A percentile compares a stretch with the other conserved stretches of the same genome.
These are phyloP conservation scores for Sclerospora graminicola DNA, from an alignment of 352 stramenopile genomes.

Conservation along the genomic window DNA sequence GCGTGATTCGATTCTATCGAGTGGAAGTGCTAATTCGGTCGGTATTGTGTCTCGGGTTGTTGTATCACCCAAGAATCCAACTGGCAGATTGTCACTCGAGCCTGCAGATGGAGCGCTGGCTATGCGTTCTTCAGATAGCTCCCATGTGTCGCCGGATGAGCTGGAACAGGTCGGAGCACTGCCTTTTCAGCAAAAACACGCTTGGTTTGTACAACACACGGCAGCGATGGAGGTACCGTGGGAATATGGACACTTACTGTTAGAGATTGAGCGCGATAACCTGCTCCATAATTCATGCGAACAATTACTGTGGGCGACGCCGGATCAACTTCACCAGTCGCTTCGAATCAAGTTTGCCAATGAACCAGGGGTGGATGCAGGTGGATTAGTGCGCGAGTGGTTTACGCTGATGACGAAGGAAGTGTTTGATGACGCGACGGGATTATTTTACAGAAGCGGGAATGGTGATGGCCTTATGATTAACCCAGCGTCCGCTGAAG, in stretches of 20 bases:
- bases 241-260: conserved; percentile 77
- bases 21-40: conserved; percentile 45
- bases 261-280: conserved; percentile 83
- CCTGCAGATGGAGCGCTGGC: conserved; percentile 46
- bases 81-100: conserved; percentile 63
- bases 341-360: conserved; percentile 87
- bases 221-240: conserved; percentile 77
- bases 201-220: conserved; percentile 83
- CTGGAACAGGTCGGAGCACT: conserved; percentile 55
- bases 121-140: conserved; percentile 45
- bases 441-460: conserved; percentile 67
- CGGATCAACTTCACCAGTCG: conserved; percentile 78
- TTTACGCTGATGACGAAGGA: conserved; percentile 87
- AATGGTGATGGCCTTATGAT: conserved; percentile 79
- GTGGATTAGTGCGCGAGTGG: conserved; percentile 87
- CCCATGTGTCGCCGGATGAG: conserved; percentile 58
- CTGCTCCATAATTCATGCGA: conserved; percentile 86
- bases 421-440: conserved; percentile 79
- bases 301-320: conserved; percentile 75
- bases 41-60: conserved; percentile 70
- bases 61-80: conserved; percentile 64
- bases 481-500: conserved; percentile 71
- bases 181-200: conserved; percentile 82
- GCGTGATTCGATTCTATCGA: conserved; percentile 60
- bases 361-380: conserved; percentile 86